Evolutionary conservation across 1,284 basidiomycete genomes (phyloP), one percentile per base, ranked within the genome.

Genomic region (Pisolithus thermaeus): DNA sequence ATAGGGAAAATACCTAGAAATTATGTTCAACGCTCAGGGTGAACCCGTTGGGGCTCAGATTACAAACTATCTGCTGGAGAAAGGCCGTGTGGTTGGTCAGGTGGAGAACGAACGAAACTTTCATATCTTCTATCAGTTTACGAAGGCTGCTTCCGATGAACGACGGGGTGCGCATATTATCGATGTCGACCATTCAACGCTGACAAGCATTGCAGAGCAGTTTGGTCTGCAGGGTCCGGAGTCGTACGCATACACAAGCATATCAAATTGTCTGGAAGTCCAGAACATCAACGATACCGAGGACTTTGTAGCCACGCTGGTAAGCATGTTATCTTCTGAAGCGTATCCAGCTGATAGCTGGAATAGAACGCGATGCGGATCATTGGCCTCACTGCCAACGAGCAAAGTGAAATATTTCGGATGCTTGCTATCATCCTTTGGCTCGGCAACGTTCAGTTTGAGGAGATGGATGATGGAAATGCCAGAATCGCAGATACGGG

Each of bases 71-170:
- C 80, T 99, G 25, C 75, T 99, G 56, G 97, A 99, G 72, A 99
- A 99, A 73, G 90, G 90, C 50, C 91, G 97, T 58, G 93, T 99
- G 12, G 95, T 98, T 5, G 93, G 94, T 18, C 97, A 99, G 68
- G 92, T 99, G 53, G 88, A 92, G 64, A 90, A 92, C 61, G 97
- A 99, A 72, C 84, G 97, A 56, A 92, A 97, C 70, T 99, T 99
- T 70, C 97, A 99, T 69, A 97, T 99, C 58, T 99, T 99, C 75
- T 99, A 99, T 71, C 97, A 99, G 68, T 96, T 99, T 69, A 97
- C 97, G 40, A 99, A 98, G 69, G 94, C 87, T 6, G 97, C 97
- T 4, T 84, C 88, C 4, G 77, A 86, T 43, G 87, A 87, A 50
- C 92, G 97, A 70, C 81, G 93, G 69, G 90, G 92, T 90, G 61